A percentile compares a stretch with the other conserved stretches of the same genome.
Evolutionary conservation across 2,329 filamentous ascomycete genomes (phyloP).

Genomic region (Mycocentrospora acerina): DNA sequence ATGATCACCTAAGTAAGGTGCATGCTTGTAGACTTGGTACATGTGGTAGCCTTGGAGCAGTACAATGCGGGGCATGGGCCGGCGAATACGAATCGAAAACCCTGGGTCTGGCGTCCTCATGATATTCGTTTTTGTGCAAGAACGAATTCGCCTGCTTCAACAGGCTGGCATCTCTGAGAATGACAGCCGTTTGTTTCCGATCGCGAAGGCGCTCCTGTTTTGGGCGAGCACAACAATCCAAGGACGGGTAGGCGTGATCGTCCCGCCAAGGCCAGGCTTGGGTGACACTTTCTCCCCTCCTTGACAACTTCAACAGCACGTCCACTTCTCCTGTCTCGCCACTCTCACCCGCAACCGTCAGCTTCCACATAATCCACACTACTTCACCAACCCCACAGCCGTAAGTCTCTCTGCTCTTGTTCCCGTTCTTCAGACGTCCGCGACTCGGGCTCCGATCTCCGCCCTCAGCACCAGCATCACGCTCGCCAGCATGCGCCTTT

Average conservation of each 20-base stretch:
- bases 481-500: slow-evolving; percentile 22
- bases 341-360: slow-evolving; percentile 15
- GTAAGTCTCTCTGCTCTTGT: slow-evolving; percentile 35
- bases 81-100: slow-evolving; percentile 1
- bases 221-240: slow-evolving; percentile 28
- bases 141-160: neutral
- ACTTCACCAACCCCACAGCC: slow-evolving; percentile 15
- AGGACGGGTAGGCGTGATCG: slow-evolving; percentile 29
- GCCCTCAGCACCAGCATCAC: slow-evolving; percentile 22
- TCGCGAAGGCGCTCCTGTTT: slow-evolving; percentile 20
- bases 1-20: no score
- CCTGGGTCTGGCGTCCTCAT: neutral
- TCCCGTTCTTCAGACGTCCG: slow-evolving; percentile 29
- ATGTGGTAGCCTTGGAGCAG: slow-evolving; percentile 14
- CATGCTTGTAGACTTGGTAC: no score
- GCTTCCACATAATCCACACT: slow-evolving; percentile 9
- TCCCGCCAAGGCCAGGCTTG: slow-evolving; percentile 13
- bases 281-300: slow-evolving; percentile 15
- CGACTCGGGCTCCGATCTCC: slow-evolving; percentile 29
- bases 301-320: slow-evolving; percentile 25
- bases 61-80: slow-evolving; percentile 22
- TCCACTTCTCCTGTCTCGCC: slow-evolving; percentile 20
- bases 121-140: neutral
- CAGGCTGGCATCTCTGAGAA: slow-evolving; percentile 9
- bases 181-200: slow-evolving; percentile 15